Base-by-base conservation (phyloP, 305 asterid genomes). In the Fraxinus floribunda region DNA sequence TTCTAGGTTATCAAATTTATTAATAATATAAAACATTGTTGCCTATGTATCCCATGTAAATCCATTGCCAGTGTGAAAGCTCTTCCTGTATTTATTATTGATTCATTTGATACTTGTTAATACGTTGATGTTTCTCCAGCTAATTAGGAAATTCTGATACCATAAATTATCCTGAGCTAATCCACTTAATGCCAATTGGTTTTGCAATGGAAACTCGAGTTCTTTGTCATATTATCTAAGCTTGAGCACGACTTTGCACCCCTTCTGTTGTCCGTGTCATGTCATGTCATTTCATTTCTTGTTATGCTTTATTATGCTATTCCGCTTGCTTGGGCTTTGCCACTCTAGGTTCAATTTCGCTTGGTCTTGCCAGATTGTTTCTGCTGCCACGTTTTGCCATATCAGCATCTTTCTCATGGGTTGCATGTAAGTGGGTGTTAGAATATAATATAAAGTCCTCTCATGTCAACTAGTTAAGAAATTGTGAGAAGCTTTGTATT, bases 11-110 rank as follows among this genome's bases (percentile, higher is more conserved):
- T 38, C 64, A 73, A 76, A 60, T 73, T 78, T 73, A 22, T 77
- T 60, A 78, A 52, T 78, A 79, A 41, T 70, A 74, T 55, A 41
- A 75, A 78, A 76, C 68, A 22, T 68, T 66, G 73, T 22, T 74
- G 62, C 7, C 7, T 60, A 38, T 77, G 22, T 66, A 75, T 78
- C 78, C 76, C 66, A 68, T 72, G 76, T n/a, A 73, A 55, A 78
- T 86, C 78, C 52, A 34, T 44, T 32, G 44, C 81, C 64, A 62
- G n/a, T 20, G 41, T 49, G 41, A 64, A 52, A 74, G 39, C 16
- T 24, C 72, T 75, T 41, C 46, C 38, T 82, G 18, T 29, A 29
- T 74, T 77, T 81, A 79, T 83, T 76, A 34, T 75, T 52, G 80
- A 32, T 20, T 71, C 78, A 74, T 80, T 78, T 44, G n/a, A 29